Percentiles rank a stretch among this genome's conserved stretches.
Evolutionary conservation across 2,329 filamentous ascomycete genomes (phyloP).

Genomic region (Exophiala calicioides): DNA sequence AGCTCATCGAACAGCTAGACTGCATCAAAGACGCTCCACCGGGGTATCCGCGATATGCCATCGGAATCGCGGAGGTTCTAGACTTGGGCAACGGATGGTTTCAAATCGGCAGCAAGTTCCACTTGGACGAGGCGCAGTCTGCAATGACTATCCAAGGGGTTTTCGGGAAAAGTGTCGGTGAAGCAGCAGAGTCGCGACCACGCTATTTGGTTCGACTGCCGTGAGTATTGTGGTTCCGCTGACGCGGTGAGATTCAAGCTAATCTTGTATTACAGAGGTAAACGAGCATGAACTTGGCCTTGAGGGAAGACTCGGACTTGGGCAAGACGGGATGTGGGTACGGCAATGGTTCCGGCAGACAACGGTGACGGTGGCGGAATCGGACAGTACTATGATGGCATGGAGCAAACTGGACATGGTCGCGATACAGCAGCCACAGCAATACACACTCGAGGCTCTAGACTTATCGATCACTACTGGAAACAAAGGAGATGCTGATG

Average conservation of each 20-base stretch:
- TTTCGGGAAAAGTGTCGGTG: slow-evolving; percentile 55
- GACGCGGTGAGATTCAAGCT: background rate
- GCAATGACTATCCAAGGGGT: slow-evolving; percentile 56
- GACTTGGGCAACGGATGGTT: slow-evolving; percentile 59
- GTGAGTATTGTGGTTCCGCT: slow-evolving; percentile 7
- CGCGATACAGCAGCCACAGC: too few species aligned
- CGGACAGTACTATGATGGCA: background rate
- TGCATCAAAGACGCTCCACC: slow-evolving; percentile 47
- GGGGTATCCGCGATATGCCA: slow-evolving; percentile 32
- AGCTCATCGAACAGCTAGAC: slow-evolving; percentile 62
- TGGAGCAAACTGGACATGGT: background rate
- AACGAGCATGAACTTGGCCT: background rate
- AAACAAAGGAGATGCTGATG: too few species aligned
- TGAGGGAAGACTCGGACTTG: background rate
- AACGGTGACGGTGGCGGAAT: too few species aligned
- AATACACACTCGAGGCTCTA: too few species aligned
- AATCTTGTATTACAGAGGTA: background rate
- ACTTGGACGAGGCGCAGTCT: slow-evolving; percentile 52
- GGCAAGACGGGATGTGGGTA: background rate
- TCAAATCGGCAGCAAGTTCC: slow-evolving; percentile 58
- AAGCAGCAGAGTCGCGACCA: slow-evolving; percentile 25
- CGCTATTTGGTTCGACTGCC: slow-evolving; percentile 26
- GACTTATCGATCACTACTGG: too few species aligned
- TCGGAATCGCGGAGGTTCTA: slow-evolving; percentile 59
- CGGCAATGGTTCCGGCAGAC: too few species aligned